Conservation (phyloP, 129 eudicot genomes). For the Centrapalus pauciflorus region DNA sequence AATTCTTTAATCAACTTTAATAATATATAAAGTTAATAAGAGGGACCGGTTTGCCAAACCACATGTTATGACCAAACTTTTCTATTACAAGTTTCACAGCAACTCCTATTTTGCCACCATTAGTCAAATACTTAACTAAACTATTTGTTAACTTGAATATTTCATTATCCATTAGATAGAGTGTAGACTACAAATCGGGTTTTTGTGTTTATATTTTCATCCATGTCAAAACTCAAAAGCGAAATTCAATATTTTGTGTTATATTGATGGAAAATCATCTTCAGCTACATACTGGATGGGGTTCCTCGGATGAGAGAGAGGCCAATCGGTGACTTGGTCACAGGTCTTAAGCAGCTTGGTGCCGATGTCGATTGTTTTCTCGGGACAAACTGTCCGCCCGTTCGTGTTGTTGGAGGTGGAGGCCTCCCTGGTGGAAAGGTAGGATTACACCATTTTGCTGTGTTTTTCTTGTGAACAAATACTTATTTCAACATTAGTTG, state of each 20-base stretch:
- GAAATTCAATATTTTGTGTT: background rate
- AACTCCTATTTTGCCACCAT: too few species aligned
- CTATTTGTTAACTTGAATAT: background rate
- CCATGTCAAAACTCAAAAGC: background rate
- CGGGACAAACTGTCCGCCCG: slow-evolving; percentile 97
- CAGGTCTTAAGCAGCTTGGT: slow-evolving; percentile 96
- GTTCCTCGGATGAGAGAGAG: slow-evolving; percentile 99
- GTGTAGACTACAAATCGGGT: background rate
- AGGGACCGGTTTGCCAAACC: too few species aligned
- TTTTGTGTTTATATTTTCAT: background rate
- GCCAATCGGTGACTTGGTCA: slow-evolving; percentile 91
- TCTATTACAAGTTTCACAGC: too few species aligned
- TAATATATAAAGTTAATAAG: too few species aligned
- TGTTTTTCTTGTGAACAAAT: background rate
- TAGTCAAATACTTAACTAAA: background rate
- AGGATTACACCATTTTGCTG: slow-evolving; percentile 4
- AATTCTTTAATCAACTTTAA: too few species aligned
- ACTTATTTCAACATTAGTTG: background rate
- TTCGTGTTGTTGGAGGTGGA: slow-evolving; percentile 76
- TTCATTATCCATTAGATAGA: background rate
- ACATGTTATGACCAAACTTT: too few species aligned
- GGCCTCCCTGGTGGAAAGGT: slow-evolving; percentile 99
- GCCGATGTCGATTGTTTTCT: slow-evolving; percentile 92
- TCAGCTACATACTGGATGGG: slow-evolving; percentile 91
- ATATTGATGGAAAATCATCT: background rate